Percentiles rank a stretch among this genome's conserved stretches.
Conservation (phyloP, 2,329 filamentous ascomycete genomes). For the Diaporthe australafricana region DNA sequence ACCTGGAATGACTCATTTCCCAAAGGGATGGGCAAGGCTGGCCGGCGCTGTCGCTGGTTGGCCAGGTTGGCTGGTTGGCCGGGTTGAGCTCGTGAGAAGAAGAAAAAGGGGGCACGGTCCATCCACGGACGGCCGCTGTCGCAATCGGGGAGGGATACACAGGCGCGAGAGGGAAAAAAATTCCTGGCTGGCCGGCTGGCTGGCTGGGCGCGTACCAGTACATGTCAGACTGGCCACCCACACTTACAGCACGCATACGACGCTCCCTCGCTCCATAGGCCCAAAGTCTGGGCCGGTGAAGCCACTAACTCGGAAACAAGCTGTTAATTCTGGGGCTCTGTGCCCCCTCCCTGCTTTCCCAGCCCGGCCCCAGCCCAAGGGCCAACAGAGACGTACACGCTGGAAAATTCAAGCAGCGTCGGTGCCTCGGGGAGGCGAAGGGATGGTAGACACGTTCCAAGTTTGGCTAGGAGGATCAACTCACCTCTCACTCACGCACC, state of each 20-base stretch:
- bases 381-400: conserved; percentile 11
- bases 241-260: conserved; percentile 21
- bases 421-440: conserved; percentile 29
- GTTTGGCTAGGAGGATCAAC: conserved; percentile 32
- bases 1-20: conserved; percentile 37
- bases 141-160: conserved; percentile 33
- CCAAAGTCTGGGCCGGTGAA: conserved; percentile 34
- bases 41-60: conserved; percentile 19
- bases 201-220: conserved; percentile 33
- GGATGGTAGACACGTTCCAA: conserved; percentile 24
- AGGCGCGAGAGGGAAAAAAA: conserved; percentile 30
- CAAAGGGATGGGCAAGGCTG: conserved; percentile 34
- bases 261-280: conserved; percentile 37
- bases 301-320: conserved; percentile 32
- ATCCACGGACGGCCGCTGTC: conserved; percentile 32
- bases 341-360: conserved; percentile 32
- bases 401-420: conserved; percentile 23
- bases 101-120: conserved; percentile 33
- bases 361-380: conserved; percentile 26
- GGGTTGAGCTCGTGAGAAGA: conserved; percentile 26
- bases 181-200: conserved; percentile 29
- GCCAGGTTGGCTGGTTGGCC: conserved; percentile 20
- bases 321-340: conserved; percentile 35
- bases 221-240: conserved; percentile 36
- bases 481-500: conserved; percentile 22